Evolutionary conservation across 2,329 filamentous ascomycete genomes (phyloP).

Genomic region (Daldinia sp.): DNA sequence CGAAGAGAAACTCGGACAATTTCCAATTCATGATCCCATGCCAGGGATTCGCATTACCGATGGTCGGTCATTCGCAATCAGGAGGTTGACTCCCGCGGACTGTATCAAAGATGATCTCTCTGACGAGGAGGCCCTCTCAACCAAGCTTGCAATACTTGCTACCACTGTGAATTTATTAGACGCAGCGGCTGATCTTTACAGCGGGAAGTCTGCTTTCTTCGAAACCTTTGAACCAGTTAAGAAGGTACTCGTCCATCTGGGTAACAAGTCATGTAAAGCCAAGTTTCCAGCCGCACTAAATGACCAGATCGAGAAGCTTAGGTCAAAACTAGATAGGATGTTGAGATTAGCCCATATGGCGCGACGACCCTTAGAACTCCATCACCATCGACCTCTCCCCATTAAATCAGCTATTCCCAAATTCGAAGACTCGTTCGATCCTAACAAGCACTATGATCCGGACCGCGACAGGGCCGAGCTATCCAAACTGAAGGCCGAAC

Average conservation of each 20-base stretch:
- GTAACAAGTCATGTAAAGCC: slow-evolving; percentile 62
- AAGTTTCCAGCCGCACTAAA: slow-evolving; percentile 62
- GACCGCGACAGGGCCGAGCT: slow-evolving; percentile 89
- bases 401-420: slow-evolving; percentile 92
- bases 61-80: slow-evolving; percentile 56
- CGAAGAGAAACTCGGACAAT: slow-evolving; percentile 62
- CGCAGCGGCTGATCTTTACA: slow-evolving; percentile 79
- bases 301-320: slow-evolving; percentile 57
- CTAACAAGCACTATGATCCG: slow-evolving; percentile 96
- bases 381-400: slow-evolving; percentile 87
- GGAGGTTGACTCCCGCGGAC: slow-evolving; percentile 71
- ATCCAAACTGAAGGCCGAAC: slow-evolving; percentile 86
- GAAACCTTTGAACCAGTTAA: slow-evolving; percentile 80
- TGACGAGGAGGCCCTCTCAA: slow-evolving; percentile 51
- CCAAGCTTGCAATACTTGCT: slow-evolving; percentile 68
- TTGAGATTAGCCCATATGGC: slow-evolving; percentile 71
- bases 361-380: slow-evolving; percentile 85
- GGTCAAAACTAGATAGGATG: slow-evolving; percentile 63
- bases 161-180: slow-evolving; percentile 75
- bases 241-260: slow-evolving; percentile 70
- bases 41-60: slow-evolving; percentile 63
- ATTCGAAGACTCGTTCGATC: slow-evolving; percentile 96
- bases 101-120: slow-evolving; percentile 56
- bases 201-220: slow-evolving; percentile 76
- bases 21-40: slow-evolving; percentile 71